A percentile compares a stretch with the other conserved stretches of the same genome.
These are phyloP conservation scores for California macrophylla DNA, from an alignment of 441 rosid species.

Conservation along the genomic window DNA sequence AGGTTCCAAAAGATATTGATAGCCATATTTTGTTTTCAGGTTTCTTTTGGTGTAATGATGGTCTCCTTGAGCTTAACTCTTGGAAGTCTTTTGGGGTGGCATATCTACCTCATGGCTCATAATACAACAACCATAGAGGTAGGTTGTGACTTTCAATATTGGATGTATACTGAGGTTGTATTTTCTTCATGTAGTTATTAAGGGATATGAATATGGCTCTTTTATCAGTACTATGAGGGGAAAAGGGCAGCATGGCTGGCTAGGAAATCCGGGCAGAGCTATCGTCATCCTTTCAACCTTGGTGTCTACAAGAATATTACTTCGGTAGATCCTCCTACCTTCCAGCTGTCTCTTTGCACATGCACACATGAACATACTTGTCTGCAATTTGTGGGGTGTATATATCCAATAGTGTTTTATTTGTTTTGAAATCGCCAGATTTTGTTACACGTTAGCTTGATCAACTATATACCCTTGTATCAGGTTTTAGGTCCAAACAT, in stretches of 20 bases:
- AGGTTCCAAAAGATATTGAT: background rate
- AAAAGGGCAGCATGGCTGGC: conserved; percentile 68
- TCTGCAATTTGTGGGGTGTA: background rate
- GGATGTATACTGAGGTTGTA: background rate
- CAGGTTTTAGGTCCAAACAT: conserved; percentile 69
- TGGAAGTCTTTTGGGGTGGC: conserved; percentile 47
- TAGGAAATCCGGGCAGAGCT: conserved; percentile 69
- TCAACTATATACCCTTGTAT: conserved; percentile 12
- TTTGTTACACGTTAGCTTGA: conserved; percentile 1
- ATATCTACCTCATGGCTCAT: conserved; percentile 36
- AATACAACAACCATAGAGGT: conserved; percentile 66
- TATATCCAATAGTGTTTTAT: background rate
- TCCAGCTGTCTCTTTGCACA: background rate
- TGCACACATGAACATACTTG: background rate
- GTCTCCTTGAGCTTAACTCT: conserved; percentile 28
- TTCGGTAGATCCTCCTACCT: conserved; percentile 32
- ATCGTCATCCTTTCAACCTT: conserved; percentile 51
- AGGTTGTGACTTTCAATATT: conserved; percentile 3
- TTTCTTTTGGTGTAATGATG: conserved; percentile 29
- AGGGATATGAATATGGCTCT: conserved; percentile 5
- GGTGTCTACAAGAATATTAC: conserved; percentile 51
- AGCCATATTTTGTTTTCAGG: conserved; percentile 19
- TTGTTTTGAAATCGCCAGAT: background rate
- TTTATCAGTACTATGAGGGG: conserved; percentile 58
- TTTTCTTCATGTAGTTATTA: conserved; percentile 12